Evolutionary conservation across 192 early-diverging fungal genomes (phyloP), one percentile per base, ranked within the genome.

Genomic region (Entomortierella chlamydospora): DNA sequence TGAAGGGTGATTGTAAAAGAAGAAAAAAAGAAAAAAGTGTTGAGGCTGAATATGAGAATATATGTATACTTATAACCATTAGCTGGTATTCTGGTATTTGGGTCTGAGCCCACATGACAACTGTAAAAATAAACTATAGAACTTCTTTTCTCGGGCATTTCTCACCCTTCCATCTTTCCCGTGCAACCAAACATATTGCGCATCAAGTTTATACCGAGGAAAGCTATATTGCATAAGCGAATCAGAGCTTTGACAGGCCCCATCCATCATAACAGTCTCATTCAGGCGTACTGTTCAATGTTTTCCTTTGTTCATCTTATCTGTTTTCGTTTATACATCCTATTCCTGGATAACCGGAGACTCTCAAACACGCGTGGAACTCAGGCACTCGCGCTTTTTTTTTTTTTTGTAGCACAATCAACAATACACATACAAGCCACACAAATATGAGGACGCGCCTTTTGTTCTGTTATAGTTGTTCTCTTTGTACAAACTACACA

Each of bases 401-500:
- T 52, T n/a, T n/a, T 18, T 29, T 29, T 55, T 55, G 7, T 28
- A 25, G 53, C 5, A 15, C 53, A 29, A 55, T 61, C 60, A 61
- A 61, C 34, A 61, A 10, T 37, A 37, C 45, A 61, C 47, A 10
- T 37, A 37, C 45, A 61, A 61, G 60, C 60, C 60, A 61, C 60
- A 61, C 17, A 18, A 17, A 3, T 20, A 1, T 12, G 23, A 43
- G 42, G 42, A 57, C 55, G 55, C 55, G 55, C 33, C 4, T 37
- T 29, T 6, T 30, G 23, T 23, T 55, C 9, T 18, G 26, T 18
- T 2, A 28, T 22, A 52, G 23, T 6, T 6, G 18, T 15, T 20
- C 50, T 52, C 52, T 54, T 23, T 26, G 26, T 26, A 54, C 52
- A 57, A 28, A n/a, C 18, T 31, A 6, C 29, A 31, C 20, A 10